Evolutionary conservation across 257 asterid species (phyloP), one percentile per base, ranked within the genome.

Genomic region (Haberlea rhodopensis): DNA sequence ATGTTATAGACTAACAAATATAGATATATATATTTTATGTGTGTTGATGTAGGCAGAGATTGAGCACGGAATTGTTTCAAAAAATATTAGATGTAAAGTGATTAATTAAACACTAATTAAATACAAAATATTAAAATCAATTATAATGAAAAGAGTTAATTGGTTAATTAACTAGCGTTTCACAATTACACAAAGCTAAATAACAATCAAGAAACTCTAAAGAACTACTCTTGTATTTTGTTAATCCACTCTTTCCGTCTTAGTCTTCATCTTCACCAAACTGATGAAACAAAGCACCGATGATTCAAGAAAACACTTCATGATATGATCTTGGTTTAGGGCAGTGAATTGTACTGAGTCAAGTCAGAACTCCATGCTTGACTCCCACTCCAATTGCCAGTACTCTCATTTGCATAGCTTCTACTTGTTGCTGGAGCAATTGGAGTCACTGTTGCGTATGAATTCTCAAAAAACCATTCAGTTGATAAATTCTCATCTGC

Each of bases 341-440:
- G 92, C 28, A 85, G 67, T 58, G 82, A 71, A 79, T 70, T 78
- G 76, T 75, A 89, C 21, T 83, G 81, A 60, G 79, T 74, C 72
- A 87, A 62, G 71, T 77, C 80, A 18, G 28, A 72, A 63, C 45
- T 76, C 94, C 94, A 89, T 26, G 84, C 79, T 71, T 81, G 89
- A 72, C 79, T 71, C 16, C 80, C 87, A 73, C 64, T 86, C 91
- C 98, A 81, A 62, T 68, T 81, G 76, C 69, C 58, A 65, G 55
- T 70, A 65, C 62, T 81, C 54, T 75, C 84, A 34, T 52, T 75
- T 11, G 40, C 55, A 66, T 74, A 56, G 66, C 69, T 67, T 31
- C 68, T 66, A 57, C 78, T 74, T 54, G 81, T 63, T 32, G 60
- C 69, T 37, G 80, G 74, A 59, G 77, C 66, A 31, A 52, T 78